Evolutionary conservation across 768 basidiomycete species (phyloP), one percentile per base, ranked within the genome.

Genomic region (Pleurotus tuoliensis): DNA sequence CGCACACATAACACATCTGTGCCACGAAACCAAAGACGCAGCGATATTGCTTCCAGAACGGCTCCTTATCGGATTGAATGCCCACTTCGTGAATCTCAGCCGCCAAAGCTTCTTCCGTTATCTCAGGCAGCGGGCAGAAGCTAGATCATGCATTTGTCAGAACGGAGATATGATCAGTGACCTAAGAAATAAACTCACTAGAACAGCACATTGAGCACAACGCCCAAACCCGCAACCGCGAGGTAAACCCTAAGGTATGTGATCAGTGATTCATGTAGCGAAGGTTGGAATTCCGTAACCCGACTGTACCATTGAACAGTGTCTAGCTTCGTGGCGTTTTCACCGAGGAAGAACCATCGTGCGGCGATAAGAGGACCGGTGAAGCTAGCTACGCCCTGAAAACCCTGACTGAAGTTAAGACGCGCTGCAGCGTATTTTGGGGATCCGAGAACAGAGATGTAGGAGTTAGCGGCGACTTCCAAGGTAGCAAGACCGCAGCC

Each of bases 381-480:
- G 65, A 90, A 89, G 3, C 83, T 82, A 0, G 88, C 88, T 43
- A 91, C 74, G 20, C 88, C 89, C 64, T 89, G 87, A 73, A 87
- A 89, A 3, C 86, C 86, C 71, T 91, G 90, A 58, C 86, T 87
- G 68, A 90, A 87, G 67, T 89, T 90, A 51, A 92, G 76, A 25
- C 89, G 79, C 63, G 86, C 83, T 12, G 87, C 86, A 47, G 88
- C 88, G 66, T 85, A 84, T 62, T 83, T 82, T 24, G 83, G 84
- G 3, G 81, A 73, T 44, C 86, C 86, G 49, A 88, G 71, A 37
- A 88, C 84, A 15, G 87, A 70, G 59, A 90, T 86, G 69, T 90
- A 89, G n/a, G 87, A 87, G 70, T 91, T 91, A 43, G 88, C 89
- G 0, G 88, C 83, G 15, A 88, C 86, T 69, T 87, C 85, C 44